These are phyloP conservation scores for Cadophora malorum DNA, from an alignment of 2,329 filamentous ascomycete species.

Conservation along the genomic window DNA sequence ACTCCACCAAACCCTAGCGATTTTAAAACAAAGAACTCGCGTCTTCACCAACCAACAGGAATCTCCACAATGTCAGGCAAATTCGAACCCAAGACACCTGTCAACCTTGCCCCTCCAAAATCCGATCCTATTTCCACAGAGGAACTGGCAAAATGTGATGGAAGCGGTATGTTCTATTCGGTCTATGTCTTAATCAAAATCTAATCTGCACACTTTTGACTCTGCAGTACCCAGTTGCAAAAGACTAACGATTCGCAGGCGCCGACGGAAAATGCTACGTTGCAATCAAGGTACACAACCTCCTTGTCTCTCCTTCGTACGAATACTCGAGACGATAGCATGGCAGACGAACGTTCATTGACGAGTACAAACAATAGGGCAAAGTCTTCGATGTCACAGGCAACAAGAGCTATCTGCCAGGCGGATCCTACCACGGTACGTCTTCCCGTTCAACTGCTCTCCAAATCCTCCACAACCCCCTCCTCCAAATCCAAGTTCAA, in stretches of 20 bases:
- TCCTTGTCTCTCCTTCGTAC: not conserved
- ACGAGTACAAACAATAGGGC: constrained; percentile 60
- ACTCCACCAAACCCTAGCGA: not conserved
- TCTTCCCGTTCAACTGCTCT: too few relatives aligned
- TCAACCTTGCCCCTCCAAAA: constrained; percentile 83
- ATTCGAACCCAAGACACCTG: constrained; percentile 80
- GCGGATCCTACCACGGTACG: constrained; percentile 85
- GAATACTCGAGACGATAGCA: not conserved
- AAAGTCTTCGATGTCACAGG: constrained; percentile 93
- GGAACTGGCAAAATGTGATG: constrained; percentile 81
- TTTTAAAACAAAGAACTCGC: not conserved
- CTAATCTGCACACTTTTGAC: not conserved
- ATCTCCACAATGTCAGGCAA: constrained; percentile 59
- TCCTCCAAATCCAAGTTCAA: too few relatives aligned
- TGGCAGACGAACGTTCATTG: constrained; percentile 24
- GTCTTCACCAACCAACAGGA: not conserved
- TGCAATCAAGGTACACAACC: constrained; percentile 66
- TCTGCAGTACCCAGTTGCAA: not conserved
- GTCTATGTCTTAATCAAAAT: not conserved
- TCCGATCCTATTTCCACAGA: constrained; percentile 83
- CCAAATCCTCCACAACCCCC: too few relatives aligned
- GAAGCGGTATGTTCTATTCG: constrained; percentile 57
- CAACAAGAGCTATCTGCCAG: constrained; percentile 84
- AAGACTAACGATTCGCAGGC: constrained; percentile 53
- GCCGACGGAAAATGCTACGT: constrained; percentile 64